phyloP scores from a whole-genome alignment of 768 basidiomycete genomes.

The Pleurotus citrinopileatus region DNA sequence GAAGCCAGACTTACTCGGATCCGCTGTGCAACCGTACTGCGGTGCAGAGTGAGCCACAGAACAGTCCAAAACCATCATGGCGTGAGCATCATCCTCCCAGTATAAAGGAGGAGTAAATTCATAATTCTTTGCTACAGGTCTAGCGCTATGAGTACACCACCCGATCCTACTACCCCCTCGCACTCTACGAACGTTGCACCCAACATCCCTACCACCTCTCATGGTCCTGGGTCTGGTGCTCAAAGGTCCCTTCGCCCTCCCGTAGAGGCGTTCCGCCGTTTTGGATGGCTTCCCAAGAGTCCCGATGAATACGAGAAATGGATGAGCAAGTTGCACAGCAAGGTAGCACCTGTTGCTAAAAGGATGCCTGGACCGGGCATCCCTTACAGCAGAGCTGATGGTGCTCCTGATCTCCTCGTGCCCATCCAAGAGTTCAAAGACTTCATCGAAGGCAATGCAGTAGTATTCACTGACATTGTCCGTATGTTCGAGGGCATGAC shows the following conservation, averaged over 20 bases:
- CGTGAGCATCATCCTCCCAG: too few relatives aligned
- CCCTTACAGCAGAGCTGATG: not conserved
- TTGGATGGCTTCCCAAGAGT: conserved; percentile 1
- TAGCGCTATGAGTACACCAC: too few relatives aligned
- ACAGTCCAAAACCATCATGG: too few relatives aligned
- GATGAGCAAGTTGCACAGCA: not conserved
- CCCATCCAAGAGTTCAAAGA: conserved; percentile 24
- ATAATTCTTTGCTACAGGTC: too few relatives aligned
- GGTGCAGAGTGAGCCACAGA: too few relatives aligned
- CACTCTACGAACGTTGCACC: too few relatives aligned
- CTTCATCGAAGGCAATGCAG: conserved; percentile 24
- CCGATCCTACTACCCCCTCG: too few relatives aligned
- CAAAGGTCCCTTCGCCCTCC: not conserved
- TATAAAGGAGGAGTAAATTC: too few relatives aligned
- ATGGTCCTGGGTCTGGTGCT: not conserved
- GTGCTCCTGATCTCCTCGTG: not conserved
- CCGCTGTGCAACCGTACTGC: too few relatives aligned
- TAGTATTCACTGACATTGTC: conserved; percentile 28
- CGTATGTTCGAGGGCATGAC: conserved; percentile 26
- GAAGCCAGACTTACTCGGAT: too few relatives aligned
- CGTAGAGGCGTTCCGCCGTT: not conserved
- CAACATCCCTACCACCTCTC: not conserved
- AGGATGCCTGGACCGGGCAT: not conserved
- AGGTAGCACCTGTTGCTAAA: not conserved
- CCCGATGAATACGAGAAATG: conserved; percentile 6